These are phyloP conservation scores for Collybia sp. DNA, from an alignment of 768 basidiomycete species.

Conservation along the genomic window DNA sequence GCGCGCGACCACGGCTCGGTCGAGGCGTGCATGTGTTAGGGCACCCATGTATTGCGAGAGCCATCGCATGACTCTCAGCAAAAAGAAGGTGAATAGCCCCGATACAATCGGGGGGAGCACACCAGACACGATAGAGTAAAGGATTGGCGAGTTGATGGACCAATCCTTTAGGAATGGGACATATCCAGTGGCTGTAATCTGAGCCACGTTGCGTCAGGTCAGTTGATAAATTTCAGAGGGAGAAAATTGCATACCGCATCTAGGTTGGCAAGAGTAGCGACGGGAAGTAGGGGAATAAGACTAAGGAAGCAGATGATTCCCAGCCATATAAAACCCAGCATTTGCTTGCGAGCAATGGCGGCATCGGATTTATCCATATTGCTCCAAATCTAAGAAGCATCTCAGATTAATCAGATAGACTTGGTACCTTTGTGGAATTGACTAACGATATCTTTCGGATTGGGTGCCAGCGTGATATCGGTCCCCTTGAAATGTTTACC, in stretches of 20 bases:
- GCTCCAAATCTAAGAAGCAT: slow-evolving; percentile 56
- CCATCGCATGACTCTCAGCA: slow-evolving; percentile 77
- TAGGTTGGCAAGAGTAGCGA: slow-evolving; percentile 82
- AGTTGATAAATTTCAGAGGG: background rate
- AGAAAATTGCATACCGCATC: slow-evolving; percentile 36
- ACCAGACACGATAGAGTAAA: slow-evolving; percentile 77
- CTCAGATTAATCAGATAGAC: background rate
- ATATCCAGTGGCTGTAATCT: slow-evolving; percentile 46
- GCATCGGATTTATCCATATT: slow-evolving; percentile 60
- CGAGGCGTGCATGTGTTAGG: slow-evolving; percentile 57
- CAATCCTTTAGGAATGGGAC: slow-evolving; percentile 62
- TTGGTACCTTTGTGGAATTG: background rate
- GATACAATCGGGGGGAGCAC: slow-evolving; percentile 78
- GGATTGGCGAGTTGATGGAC: slow-evolving; percentile 47
- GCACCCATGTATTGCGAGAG: slow-evolving; percentile 56
- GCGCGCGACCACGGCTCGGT: slow-evolving; percentile 73
- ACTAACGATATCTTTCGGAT: slow-evolving; percentile 37
- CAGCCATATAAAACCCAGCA: slow-evolving; percentile 63
- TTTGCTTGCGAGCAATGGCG: slow-evolving; percentile 46
- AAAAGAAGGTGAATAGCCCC: slow-evolving; percentile 66
- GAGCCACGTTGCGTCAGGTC: background rate
- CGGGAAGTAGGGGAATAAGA: slow-evolving; percentile 75
- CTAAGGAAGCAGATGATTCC: slow-evolving; percentile 72
- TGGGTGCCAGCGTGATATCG: slow-evolving; percentile 62
- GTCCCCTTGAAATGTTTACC: slow-evolving; percentile 60